Conservation (phyloP, 495 filamentous ascomycete species). For the Cercophora newfieldiana region DNA sequence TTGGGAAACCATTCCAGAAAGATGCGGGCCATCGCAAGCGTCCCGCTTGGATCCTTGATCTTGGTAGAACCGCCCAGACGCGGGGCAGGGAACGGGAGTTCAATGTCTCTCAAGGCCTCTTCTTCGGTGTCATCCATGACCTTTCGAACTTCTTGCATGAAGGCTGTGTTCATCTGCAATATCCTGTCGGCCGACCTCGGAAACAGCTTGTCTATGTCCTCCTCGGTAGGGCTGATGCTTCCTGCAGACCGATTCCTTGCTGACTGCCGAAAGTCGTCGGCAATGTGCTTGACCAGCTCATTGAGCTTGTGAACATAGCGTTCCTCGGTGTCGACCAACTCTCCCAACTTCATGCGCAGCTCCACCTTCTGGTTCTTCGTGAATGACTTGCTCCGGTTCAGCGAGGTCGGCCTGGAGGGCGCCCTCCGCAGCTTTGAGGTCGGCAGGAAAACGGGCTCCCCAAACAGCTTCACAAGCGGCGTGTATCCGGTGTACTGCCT, state of each 20-base stretch:
- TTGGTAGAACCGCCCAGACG: slow-evolving; percentile 55
- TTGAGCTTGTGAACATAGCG: slow-evolving; percentile 85
- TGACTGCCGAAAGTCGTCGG: slow-evolving; percentile 69
- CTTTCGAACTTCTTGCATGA: slow-evolving; percentile 69
- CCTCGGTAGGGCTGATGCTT: slow-evolving; percentile 70
- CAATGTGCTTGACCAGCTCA: slow-evolving; percentile 74
- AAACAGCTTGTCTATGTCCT: slow-evolving; percentile 74
- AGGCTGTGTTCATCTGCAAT: slow-evolving; percentile 72
- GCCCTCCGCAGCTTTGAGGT: slow-evolving; percentile 84
- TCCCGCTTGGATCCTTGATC: slow-evolving; percentile 69
- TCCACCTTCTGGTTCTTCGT: slow-evolving; percentile 78
- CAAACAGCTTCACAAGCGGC: slow-evolving; percentile 71
- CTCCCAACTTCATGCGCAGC: slow-evolving; percentile 83
- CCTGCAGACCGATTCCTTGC: slow-evolving; percentile 56
- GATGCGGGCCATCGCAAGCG: slow-evolving; percentile 69
- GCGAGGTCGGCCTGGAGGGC: slow-evolving; percentile 78
- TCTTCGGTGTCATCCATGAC: slow-evolving; percentile 83
- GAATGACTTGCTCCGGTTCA: slow-evolving; percentile 71
- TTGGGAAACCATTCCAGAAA: slow-evolving; percentile 87
- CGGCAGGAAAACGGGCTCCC: slow-evolving; percentile 80
- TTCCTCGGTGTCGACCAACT: slow-evolving; percentile 91
- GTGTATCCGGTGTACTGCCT: slow-evolving; percentile 74
- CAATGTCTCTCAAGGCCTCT: slow-evolving; percentile 69
- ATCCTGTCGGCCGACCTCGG: slow-evolving; percentile 77
- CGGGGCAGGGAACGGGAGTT: slow-evolving; percentile 37